A percentile compares a stretch with the other conserved stretches of the same genome.
These are phyloP conservation scores for Sordariomycetes sp. DNA, from an alignment of 2,329 filamentous ascomycete species.

Conservation along the genomic window DNA sequence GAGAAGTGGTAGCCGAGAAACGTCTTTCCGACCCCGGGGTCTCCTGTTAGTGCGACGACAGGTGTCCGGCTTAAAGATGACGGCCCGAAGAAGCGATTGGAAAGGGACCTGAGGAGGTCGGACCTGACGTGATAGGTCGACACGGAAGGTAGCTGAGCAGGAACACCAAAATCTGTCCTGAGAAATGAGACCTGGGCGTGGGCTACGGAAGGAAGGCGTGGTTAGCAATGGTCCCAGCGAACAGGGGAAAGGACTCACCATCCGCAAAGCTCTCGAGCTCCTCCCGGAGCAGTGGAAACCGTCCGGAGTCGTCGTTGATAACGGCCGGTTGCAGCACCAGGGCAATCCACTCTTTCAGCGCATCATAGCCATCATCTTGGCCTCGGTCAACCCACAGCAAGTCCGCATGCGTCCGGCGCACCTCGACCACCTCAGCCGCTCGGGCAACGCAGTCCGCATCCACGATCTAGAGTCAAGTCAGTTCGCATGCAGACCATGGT, in stretches of 20 bases:
- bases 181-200: background rate
- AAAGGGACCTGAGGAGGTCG: background rate
- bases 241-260: background rate
- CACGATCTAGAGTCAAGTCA: constrained; percentile 2
- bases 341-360: constrained; percentile 1
- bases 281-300: background rate
- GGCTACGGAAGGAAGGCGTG: background rate
- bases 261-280: background rate
- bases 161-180: constrained; percentile 1
- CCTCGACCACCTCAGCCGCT: background rate
- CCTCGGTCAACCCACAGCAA: background rate
- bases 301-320: background rate
- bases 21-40: background rate
- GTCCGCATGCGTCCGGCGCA: constrained; percentile 3
- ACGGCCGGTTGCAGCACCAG: background rate
- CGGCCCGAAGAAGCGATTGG: background rate
- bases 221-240: background rate
- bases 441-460: background rate
- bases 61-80: background rate
- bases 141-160: background rate
- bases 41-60: background rate
- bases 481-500: background rate
- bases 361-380: background rate
- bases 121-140: background rate
- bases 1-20: constrained; percentile 1